Base-by-base conservation (phyloP, 768 basidiomycete genomes). In the Nidularia pulvinata region DNA sequence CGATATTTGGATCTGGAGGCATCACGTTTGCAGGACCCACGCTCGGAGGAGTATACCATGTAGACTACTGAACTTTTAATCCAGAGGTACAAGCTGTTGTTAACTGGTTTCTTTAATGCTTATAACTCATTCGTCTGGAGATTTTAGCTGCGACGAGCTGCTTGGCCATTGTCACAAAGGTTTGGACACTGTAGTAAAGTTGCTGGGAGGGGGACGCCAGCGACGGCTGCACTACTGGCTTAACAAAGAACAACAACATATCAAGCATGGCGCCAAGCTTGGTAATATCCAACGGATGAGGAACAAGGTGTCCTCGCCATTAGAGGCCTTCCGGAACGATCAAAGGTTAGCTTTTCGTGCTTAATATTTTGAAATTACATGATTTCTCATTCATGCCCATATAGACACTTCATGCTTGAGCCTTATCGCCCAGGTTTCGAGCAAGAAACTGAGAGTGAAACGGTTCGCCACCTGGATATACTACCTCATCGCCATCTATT, bases 401-500 rank as follows among this genome's bases (percentile, higher is more conserved):
- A 0, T 43, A 81, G 77, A 35, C 73, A 82, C 61, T 59, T 61
- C 3, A 74, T 91, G 10, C 65, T 89, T 1, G 85, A 86, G 33
- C 86, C 87, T 1, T 91, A 89, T 60, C 72, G 78, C 4, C 61
- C 69, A 9, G 73, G 75, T 0, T 82, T 89, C 50, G 76, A 79
- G 33, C n/a, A 58, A 11, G 59, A 57, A 1, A 59, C 56, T 3
- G 67, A 67, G n/a, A 63, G 66, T 11, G 55, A 25, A 4, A 25
- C 4, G 4, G 25, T 25, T 25, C 25, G 25, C 25, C 25, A 25
- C 25, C 4, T 68, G n/a, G 77, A 80, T 6, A 68, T 76, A 10
- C 83, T 82, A 0, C 81, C 84, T 0, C 89, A 91, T 66, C 81
- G 84, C 39, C 83, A 85, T 61, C 70, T 92, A 6, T 92, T 92